Percentiles rank a stretch among this genome's conserved stretches.
phyloP scores from a whole-genome alignment of 768 basidiomycete genomes.

The Hebeloma cylindrosporum region DNA sequence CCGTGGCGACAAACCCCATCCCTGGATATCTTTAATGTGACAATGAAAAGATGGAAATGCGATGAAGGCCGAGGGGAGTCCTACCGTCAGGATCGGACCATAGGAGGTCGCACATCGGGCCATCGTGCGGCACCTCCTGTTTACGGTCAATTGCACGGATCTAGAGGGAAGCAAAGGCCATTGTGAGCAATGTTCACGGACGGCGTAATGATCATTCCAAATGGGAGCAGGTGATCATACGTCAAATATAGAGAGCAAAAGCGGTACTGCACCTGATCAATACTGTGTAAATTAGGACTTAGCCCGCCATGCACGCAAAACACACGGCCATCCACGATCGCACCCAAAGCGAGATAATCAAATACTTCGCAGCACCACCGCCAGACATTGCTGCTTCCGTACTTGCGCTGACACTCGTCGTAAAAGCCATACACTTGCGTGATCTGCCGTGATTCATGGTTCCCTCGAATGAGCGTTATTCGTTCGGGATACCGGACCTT shows the following conservation, averaged over 20 bases:
- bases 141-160: constrained; percentile 94
- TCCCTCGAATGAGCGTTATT: constrained; percentile 94
- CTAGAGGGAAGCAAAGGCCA: constrained; percentile 36
- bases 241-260: background rate
- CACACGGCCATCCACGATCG: constrained; percentile 95
- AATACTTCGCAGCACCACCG: constrained; percentile 98
- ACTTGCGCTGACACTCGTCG: constrained; percentile 97
- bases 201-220: background rate
- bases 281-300: constrained; percentile 80
- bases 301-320: constrained; percentile 98
- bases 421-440: constrained; percentile 95
- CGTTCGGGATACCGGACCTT: constrained; percentile 98
- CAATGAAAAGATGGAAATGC: background rate
- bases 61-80: constrained; percentile 19
- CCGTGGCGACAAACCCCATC: constrained; percentile 97
- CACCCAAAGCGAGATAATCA: constrained; percentile 92
- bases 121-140: constrained; percentile 98
- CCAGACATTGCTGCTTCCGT: constrained; percentile 93
- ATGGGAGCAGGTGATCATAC: background rate
- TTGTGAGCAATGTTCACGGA: too few relatives aligned
- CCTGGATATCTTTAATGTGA: constrained; percentile 66
- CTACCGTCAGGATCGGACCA: constrained; percentile 99
- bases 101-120: constrained; percentile 97
- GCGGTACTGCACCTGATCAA: constrained; percentile 74
- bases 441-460: constrained; percentile 97